phyloP scores from a whole-genome alignment of 164 flowering plant species.

The Sedum album region DNA sequence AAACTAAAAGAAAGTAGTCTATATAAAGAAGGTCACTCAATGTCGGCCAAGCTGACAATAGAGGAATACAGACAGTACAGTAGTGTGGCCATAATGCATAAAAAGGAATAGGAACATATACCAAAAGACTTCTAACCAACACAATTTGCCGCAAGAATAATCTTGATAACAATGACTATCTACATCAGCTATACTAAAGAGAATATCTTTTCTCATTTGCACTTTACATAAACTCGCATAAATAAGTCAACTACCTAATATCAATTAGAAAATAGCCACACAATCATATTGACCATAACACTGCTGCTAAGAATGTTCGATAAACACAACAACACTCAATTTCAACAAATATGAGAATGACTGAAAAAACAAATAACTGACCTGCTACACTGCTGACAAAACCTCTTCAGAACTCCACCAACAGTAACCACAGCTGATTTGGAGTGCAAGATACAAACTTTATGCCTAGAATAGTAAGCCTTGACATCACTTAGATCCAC shows the following conservation, averaged over 20 bases:
- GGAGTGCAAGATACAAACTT: constrained; percentile 81
- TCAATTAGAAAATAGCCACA: background rate
- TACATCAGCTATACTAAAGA: background rate
- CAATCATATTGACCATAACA: background rate
- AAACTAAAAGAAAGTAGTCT: background rate
- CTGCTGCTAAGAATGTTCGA: no score
- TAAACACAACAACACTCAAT: background rate
- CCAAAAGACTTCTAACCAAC: background rate
- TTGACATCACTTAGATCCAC: constrained; percentile 83
- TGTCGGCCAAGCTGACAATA: background rate
- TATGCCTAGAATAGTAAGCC: constrained; percentile 89
- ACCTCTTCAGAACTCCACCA: constrained; percentile 64
- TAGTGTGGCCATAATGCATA: background rate
- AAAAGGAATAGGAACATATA: background rate
- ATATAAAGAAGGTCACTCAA: background rate
- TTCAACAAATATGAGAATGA: background rate
- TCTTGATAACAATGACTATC: background rate
- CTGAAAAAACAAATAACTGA: constrained; percentile 15
- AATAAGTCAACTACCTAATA: background rate
- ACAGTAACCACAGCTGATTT: constrained; percentile 67
- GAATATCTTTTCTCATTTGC: background rate
- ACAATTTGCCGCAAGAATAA: background rate
- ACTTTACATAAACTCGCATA: background rate
- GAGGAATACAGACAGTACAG: background rate
- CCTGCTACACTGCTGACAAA: constrained; percentile 94